Percentiles rank a stretch among this genome's conserved stretches.
These are phyloP conservation scores for Alternaria ethzedia DNA, from an alignment of 2,329 filamentous ascomycete species.

Conservation along the genomic window DNA sequence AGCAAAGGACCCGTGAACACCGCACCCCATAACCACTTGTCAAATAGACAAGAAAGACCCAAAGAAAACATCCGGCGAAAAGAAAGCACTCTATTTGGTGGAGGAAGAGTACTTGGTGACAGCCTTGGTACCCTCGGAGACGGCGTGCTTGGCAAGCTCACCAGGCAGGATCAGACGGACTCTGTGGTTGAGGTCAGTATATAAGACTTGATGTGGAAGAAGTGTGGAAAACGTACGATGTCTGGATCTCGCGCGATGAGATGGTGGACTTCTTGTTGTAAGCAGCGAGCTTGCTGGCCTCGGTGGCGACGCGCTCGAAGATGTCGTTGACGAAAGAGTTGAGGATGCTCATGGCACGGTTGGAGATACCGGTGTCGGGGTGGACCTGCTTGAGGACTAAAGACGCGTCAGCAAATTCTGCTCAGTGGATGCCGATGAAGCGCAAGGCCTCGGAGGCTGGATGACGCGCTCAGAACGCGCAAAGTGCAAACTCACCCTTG, in stretches of 20 bases:
- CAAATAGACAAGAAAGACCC: constrained; percentile 60
- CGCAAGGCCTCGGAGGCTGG: not conserved
- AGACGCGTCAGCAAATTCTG: constrained; percentile 46
- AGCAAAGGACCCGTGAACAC: constrained; percentile 54
- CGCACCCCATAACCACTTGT: constrained; percentile 52
- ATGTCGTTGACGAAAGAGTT: constrained; percentile 99
- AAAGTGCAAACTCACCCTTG: constrained; percentile 75
- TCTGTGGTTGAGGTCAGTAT: constrained; percentile 50
- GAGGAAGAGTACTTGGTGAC: constrained; percentile 99
- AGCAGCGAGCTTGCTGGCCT: constrained; percentile 97
- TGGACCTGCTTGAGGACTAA: constrained; percentile 99
- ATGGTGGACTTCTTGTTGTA: constrained; percentile 99
- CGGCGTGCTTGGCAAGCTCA: constrained; percentile 99
- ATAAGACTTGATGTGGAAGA: not conserved
- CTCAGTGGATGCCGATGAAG: not conserved
- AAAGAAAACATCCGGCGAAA: constrained; percentile 52
- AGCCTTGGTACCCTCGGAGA: constrained; percentile 99
- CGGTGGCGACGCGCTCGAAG: constrained; percentile 98
- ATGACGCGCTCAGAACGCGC: constrained; percentile 15
- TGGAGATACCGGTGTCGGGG: constrained; percentile 99
- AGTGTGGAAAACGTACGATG: constrained; percentile 67
- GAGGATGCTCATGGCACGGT: constrained; percentile 99
- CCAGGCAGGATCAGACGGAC: constrained; percentile 97
- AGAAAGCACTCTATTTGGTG: constrained; percentile 79
- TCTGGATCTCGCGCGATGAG: constrained; percentile 99